These are phyloP conservation scores for Tolypocladium pustulatum DNA, from an alignment of 2,329 filamentous ascomycete genomes.

Conservation along the genomic window DNA sequence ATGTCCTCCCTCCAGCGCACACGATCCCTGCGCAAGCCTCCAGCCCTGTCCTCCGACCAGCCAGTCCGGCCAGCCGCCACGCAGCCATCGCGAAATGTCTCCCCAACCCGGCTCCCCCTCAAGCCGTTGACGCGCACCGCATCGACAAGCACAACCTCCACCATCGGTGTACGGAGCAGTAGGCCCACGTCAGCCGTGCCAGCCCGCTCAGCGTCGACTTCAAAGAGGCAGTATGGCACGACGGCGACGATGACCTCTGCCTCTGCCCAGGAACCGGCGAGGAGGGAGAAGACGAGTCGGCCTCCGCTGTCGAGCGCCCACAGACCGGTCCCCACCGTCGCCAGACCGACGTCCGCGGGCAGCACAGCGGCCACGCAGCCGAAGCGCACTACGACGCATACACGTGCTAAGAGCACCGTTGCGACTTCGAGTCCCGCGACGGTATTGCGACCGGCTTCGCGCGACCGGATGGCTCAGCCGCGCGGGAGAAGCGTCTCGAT, in stretches of 20 bases:
- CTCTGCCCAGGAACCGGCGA: slow-evolving; percentile 4
- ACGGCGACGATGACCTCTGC: not conserved
- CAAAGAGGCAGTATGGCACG: not conserved
- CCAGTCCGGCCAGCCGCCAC: slow-evolving; percentile 5
- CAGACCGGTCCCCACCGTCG: slow-evolving; percentile 12
- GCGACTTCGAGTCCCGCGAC: slow-evolving; percentile 15
- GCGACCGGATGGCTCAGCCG: slow-evolving; percentile 5
- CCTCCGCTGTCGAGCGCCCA: slow-evolving; percentile 22
- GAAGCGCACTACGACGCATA: slow-evolving; percentile 13
- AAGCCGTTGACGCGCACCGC: slow-evolving; percentile 29
- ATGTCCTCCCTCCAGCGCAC: slow-evolving; percentile 37
- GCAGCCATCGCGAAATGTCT: slow-evolving; percentile 23
- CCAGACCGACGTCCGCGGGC: slow-evolving; percentile 19
- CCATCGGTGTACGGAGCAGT: not conserved
- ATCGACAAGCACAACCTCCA: slow-evolving; percentile 7
- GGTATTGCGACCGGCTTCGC: slow-evolving; percentile 19
- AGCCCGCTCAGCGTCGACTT: slow-evolving; percentile 13
- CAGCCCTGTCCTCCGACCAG: slow-evolving; percentile 2
- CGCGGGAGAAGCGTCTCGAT: slow-evolving; percentile 8
- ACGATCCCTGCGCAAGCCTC: slow-evolving; percentile 33
- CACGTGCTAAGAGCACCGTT: slow-evolving; percentile 21
- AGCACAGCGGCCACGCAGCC: slow-evolving; percentile 11
- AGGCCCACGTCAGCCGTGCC: slow-evolving; percentile 6
- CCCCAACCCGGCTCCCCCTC: slow-evolving; percentile 39
- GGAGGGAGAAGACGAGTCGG: slow-evolving; percentile 14